A percentile compares a stretch with the other conserved stretches of the same genome.
These are phyloP conservation scores for Gnaphalium uliginosum DNA, from an alignment of 129 eudicot genomes.

Conservation along the genomic window DNA sequence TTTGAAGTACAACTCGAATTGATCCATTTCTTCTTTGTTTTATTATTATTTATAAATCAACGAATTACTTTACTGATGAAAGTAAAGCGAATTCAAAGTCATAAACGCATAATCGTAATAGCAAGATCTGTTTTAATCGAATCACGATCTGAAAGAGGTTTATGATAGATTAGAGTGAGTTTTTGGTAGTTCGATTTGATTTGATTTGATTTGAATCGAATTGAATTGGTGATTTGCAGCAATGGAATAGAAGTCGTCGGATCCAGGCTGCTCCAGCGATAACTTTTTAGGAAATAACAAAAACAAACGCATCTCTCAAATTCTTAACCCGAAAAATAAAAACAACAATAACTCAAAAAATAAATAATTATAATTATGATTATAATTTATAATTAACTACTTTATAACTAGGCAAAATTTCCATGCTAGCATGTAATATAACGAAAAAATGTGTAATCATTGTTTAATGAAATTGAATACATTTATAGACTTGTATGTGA, in stretches of 20 bases:
- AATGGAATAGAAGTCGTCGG: not conserved
- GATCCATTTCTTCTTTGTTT: conserved; percentile 37
- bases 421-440: too few species aligned
- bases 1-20: conserved; percentile 73
- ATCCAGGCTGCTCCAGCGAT: not conserved
- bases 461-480: too few species aligned
- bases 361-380: too few species aligned
- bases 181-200: not conserved
- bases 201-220: not conserved
- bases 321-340: too few species aligned
- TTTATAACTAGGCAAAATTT: too few species aligned
- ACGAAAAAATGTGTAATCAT: too few species aligned
- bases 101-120: not conserved
- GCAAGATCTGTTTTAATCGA: not conserved
- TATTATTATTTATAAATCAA: too few species aligned
- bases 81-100: not conserved
- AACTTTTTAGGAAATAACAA: not conserved
- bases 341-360: too few species aligned
- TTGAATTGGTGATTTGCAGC: not conserved
- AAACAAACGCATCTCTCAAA: not conserved
- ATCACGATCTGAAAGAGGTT: not conserved
- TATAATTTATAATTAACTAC: too few species aligned
- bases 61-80: not conserved
- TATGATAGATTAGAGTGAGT: not conserved
- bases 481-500: too few species aligned